Evolutionary conservation across 108 stramenopile genomes (phyloP), one percentile per base, ranked within the genome.

Genomic region (Aurantiochytrium sp.): DNA sequence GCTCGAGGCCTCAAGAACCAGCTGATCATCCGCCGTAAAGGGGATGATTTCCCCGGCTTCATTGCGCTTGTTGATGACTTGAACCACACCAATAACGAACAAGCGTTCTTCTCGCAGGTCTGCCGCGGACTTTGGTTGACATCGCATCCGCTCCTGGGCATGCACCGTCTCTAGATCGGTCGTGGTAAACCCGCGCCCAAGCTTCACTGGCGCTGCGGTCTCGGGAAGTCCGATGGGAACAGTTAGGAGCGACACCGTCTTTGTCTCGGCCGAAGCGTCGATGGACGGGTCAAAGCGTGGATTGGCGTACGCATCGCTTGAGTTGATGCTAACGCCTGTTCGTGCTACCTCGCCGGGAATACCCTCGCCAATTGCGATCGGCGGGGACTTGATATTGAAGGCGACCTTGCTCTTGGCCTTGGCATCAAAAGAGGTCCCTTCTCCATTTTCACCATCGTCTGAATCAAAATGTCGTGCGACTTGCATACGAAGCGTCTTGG

Each of bases 201-300:
- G 76, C 8, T 45, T 43, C 12, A 83, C 23, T 1, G 49, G 76
- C 6, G 76, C 76, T 18, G 8, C 51, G n/a, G 49, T 12, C n/a
- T 47, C 76, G 49, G 51, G n/a, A 5, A 53, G 55, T 19, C 49
- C 44, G 18, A 94, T 88, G 12, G 94, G 92, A 4, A 91, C 92
- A 76, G 72, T 90, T 19, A 94, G 69, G 19, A 94, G 42, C 19
- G 93, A 90, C 25, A 87, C 59, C 55, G 95, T 94, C 72, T 91
- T 72, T 90, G 72, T 94, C 4, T 94, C 94, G 5, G 90, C 76
- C 8, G 44, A 64, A 29, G 88, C 59, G 87, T 94, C 94, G 19
- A 88, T 35, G 18, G 51, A 2, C 23, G 18, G 5, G 58, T 89
- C 89, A 60, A 93, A 93, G 21, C 92, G 76, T 0, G 71, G 16